A percentile compares a stretch with the other conserved stretches of the same genome.
Conservation (phyloP, 2,329 filamentous ascomycete genomes). For the Fusarium heterosporum region DNA sequence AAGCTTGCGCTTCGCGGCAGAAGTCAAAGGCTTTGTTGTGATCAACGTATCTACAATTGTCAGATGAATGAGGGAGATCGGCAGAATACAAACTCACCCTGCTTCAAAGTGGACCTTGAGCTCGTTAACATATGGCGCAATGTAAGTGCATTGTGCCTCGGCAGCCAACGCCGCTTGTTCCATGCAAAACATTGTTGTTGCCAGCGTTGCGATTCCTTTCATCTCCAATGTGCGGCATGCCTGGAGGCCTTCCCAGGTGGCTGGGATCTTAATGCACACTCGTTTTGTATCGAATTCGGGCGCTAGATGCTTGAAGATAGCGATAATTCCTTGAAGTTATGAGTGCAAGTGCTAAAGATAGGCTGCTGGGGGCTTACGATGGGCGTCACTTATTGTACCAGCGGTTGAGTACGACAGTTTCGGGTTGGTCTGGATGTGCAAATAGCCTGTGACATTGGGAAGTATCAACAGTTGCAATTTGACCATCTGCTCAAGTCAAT, state of each 20-base stretch:
- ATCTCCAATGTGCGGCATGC: slow-evolving; percentile 67
- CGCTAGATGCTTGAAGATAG: slow-evolving; percentile 40
- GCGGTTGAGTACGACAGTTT: slow-evolving; percentile 63
- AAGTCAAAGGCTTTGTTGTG: slow-evolving; percentile 62
- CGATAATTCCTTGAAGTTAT: slow-evolving; percentile 58
- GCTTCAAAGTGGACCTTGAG: slow-evolving; percentile 70
- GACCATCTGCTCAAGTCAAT: slow-evolving; percentile 60
- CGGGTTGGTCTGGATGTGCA: slow-evolving; percentile 72
- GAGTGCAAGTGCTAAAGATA: not conserved
- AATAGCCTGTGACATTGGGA: slow-evolving; percentile 61
- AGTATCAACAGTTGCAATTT: slow-evolving; percentile 64
- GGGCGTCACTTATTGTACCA: slow-evolving; percentile 63
- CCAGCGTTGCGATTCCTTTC: slow-evolving; percentile 67
- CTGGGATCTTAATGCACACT: slow-evolving; percentile 72
- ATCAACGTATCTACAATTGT: slow-evolving; percentile 58
- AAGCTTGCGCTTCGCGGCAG: slow-evolving; percentile 63
- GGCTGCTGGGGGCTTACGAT: slow-evolving; percentile 53
- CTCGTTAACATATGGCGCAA: slow-evolving; percentile 75
- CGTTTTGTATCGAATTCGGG: slow-evolving; percentile 57
- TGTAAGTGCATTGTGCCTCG: slow-evolving; percentile 69
- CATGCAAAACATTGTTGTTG: slow-evolving; percentile 72
- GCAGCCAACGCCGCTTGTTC: slow-evolving; percentile 69
- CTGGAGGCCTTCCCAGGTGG: slow-evolving; percentile 72
- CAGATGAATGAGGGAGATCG: not conserved
- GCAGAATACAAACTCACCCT: slow-evolving; percentile 50